phyloP scores from a whole-genome alignment of 345 rosid genomes.

The Eucalyptus albens region DNA sequence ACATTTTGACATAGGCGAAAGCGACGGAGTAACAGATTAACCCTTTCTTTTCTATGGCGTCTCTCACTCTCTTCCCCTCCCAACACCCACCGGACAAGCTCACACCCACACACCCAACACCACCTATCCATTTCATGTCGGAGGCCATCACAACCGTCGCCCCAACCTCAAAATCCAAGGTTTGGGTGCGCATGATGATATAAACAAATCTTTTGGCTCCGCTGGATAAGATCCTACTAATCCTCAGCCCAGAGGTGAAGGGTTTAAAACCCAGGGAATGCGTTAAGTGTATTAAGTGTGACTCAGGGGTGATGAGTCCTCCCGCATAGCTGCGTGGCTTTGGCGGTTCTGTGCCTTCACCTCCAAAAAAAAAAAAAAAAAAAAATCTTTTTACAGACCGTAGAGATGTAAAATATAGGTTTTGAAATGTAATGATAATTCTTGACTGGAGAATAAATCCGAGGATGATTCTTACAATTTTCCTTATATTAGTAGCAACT shows the following conservation, averaged over 20 bases:
- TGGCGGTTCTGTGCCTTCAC: too few species aligned
- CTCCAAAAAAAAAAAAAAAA: too few species aligned
- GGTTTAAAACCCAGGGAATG: too few species aligned
- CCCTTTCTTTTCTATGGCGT: background rate
- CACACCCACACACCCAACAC: background rate
- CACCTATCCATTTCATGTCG: background rate
- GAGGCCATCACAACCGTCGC: background rate
- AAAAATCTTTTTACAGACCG: background rate
- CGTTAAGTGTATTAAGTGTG: too few species aligned
- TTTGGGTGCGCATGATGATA: background rate
- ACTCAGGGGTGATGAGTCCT: too few species aligned
- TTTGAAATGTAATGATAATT: background rate
- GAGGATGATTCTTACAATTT: background rate
- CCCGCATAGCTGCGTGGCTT: too few species aligned
- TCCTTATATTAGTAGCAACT: background rate
- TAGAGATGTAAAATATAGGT: background rate
- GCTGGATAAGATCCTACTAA: too few species aligned
- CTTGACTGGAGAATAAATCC: background rate
- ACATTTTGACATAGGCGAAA: background rate
- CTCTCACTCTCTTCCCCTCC: background rate
- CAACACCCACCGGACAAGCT: background rate
- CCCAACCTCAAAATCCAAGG: background rate
- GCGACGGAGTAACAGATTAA: background rate
- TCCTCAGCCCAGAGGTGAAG: too few species aligned
- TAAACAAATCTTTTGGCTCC: background rate